Evolutionary conservation across 2,329 filamentous ascomycete genomes (phyloP), one percentile per base, ranked within the genome.

Genomic region (Fusarium tanahbumbuense): DNA sequence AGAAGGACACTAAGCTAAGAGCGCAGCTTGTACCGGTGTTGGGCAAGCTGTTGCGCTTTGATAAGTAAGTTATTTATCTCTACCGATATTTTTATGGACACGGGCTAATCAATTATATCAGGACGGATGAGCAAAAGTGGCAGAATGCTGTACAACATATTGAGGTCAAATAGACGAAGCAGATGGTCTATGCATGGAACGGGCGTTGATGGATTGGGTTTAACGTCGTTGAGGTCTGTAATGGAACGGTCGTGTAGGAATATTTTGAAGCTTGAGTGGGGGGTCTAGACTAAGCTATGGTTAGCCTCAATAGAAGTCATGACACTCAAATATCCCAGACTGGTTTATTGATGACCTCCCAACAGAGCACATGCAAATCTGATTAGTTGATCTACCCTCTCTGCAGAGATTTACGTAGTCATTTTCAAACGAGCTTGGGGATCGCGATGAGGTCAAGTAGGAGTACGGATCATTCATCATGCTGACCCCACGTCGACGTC

Each of bases 121-220:
- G 85, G 67, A 73, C 80, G 30, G 94, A 97, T 73, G 92, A 96
- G 81, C 91, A 96, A 80, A 95, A 93, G 80, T 97, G 93, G 93
- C 88, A 91, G 80, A 87, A 90, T 20, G 93, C 92, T 5, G 90
- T 97, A 18, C 85, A 87, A 64, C 83, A 86, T 56, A 81, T 86
- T 37, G 80, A 78, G 18, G 79, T 78, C 45, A 75, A 80, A 53
- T 81, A 72, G 71, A 59, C 15, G 23, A 34, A 34, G 32, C 48
- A 30, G 37, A 34, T n/a, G 37, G n/a, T 47, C 15, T 37, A 49
- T 60, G 46, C 56, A 65, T 54, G 48, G 56, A 30, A 45, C 47
- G 68, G 68, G n/a, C 68, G 68, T 71, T 71, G 49, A 20, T 58
- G 60, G 40, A 40, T 56, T 59, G 64, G 64, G 64, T 56, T 67